These are phyloP conservation scores for Zostera marina DNA, from an alignment of 116 monocot genomes.

Conservation along the genomic window DNA sequence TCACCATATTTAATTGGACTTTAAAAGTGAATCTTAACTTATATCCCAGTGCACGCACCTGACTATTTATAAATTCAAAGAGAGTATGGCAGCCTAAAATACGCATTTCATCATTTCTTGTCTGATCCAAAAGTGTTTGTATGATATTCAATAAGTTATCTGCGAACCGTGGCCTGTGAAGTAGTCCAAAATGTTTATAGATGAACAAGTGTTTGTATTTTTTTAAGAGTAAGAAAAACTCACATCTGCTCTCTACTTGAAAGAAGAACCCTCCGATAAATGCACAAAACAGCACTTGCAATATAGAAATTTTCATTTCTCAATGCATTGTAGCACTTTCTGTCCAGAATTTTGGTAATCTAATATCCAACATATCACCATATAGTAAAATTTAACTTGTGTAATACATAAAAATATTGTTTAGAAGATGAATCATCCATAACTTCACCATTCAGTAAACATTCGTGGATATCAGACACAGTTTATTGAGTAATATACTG, in stretches of 20 bases:
- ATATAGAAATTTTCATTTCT: conserved; percentile 54
- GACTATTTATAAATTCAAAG: conserved; percentile 55
- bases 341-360: conserved; percentile 80
- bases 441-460: no score
- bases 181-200: background rate
- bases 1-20: background rate
- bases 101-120: conserved; percentile 60
- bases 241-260: conserved; percentile 84
- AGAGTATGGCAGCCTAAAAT: conserved; percentile 54
- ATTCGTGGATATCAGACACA: no score
- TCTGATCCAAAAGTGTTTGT: conserved; percentile 73
- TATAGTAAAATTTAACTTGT: background rate
- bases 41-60: conserved; percentile 17
- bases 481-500: no score
- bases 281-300: conserved; percentile 54
- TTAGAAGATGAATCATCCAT: background rate
- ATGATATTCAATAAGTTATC: conserved; percentile 68
- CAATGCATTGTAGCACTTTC: conserved; percentile 82
- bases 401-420: background rate
- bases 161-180: conserved; percentile 74
- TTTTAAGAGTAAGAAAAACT: conserved; percentile 16
- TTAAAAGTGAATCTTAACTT: background rate
- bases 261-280: conserved; percentile 55
- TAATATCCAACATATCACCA: conserved; percentile 7
- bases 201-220: no score